Evolutionary conservation across 2,329 filamentous ascomycete species (phyloP), one percentile per base, ranked within the genome.

Genomic region (Endocalyx cinctus): DNA sequence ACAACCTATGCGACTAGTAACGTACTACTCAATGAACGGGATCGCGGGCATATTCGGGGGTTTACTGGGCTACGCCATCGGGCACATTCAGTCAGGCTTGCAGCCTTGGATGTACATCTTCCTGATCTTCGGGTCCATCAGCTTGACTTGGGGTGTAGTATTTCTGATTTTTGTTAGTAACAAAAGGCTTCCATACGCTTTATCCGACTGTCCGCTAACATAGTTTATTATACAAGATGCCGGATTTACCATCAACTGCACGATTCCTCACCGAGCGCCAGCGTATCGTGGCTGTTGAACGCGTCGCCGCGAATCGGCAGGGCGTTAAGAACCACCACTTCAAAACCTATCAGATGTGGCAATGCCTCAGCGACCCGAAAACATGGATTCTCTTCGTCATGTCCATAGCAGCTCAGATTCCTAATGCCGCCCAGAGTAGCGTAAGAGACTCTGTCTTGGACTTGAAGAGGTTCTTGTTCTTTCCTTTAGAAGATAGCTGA

Each of bases 311-410:
- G 17, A 51, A 55, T 23, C 39, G 43, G 10, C 46, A 51, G 35
- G 47, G 51, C 2, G 41, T 55, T 12, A 55, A 54, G 38, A 55
- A 55, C 25, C 51, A 49, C 28, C 45, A 72, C 26, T 70, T 70
- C 49, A 67, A 69, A 38, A 55, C 48, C 40, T 60, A 68, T 26
- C 68, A 70, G 48, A 61, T 67, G 11, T 58, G 59, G 45, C 67
- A 77, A 45, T 68, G 70, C 2, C 39, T 67, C 0, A 37, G 47
- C 5, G 73, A 78, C 18, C 12, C 72, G 0, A 77, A 77, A 55
- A 74, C 72, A 0, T 77, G 72, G 70, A 67, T 76, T 17, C 47
- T 77, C 2, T 75, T 76, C 43, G 39, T 74, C 33, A 67, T 74
- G 61, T 66, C 72, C 0, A 52, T 67, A 2, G 72, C 67, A 0